Evolutionary conservation across 1,139 yeast genomes (phyloP), one percentile per base, ranked within the genome.

Genomic region (Yamadazyma spencermartinsiae): DNA sequence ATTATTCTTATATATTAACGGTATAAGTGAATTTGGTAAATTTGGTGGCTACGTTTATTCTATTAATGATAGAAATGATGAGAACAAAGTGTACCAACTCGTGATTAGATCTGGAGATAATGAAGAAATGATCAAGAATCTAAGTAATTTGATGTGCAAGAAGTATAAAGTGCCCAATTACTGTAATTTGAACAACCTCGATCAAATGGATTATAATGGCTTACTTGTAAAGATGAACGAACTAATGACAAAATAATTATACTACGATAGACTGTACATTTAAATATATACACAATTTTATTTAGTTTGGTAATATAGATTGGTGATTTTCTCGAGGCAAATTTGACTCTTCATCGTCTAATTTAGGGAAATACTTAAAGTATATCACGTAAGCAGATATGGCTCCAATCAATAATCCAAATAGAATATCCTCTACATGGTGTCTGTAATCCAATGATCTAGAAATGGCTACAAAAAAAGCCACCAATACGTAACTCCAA

Each of bases 371-470:
- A 34, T 48, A 49, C 26, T 41, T 42, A 24, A 41, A 39, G 50
- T 80, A 82, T 2, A 49, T 40, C 25, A 46, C 38, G 31, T 32
- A 33, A 4, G 58, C 49, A 29, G 47, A 40, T 2, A 29, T 36
- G 10, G 51, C 41, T 0, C 76, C 76, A 30, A 70, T 56, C 1
- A 46, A 27, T 4, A 63, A 56, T 0, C 76, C 76, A 34, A 68
- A 53, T 4, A 55, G 41, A n/a, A 71, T 61, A 43, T 71, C 76
- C 34, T 61, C 59, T 37, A 67, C 65, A 47, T 70, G 75, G 48
- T 71, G 76, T 39, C 76, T 56, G 48, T 71, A 69, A 50, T 71
- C 76, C 44, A 66, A 69, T 15, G 69, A 62, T 45, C 74, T 51
- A 40, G 67, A 61, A 26, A 68, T 53, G 2, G 70, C 72, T 38